Conservation (phyloP, 2,329 filamentous ascomycete genomes). For the Penicillium sp. region DNA sequence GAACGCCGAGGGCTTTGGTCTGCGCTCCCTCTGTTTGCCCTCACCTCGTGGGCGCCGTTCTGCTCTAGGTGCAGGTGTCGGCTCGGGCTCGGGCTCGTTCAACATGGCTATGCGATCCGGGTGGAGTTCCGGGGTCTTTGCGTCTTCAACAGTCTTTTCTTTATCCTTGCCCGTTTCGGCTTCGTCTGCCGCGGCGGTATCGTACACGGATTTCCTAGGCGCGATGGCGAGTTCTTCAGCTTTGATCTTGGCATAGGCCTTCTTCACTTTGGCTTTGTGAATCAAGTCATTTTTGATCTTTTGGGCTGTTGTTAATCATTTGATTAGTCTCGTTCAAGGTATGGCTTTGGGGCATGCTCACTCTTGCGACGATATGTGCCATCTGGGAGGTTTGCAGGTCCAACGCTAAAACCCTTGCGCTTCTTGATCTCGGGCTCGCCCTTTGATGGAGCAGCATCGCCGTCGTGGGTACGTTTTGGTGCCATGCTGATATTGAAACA, state of each 20-base stretch:
- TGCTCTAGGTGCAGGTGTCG: conserved; percentile 16
- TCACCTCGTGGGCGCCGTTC: conserved; percentile 22
- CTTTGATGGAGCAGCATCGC: conserved; percentile 33
- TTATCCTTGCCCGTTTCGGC: conserved; percentile 16
- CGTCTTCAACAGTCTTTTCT: conserved; percentile 19
- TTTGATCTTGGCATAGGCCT: conserved; percentile 86
- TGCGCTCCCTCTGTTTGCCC: conserved; percentile 31
- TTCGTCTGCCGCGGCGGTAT: conserved; percentile 28
- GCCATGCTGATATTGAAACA: conserved; percentile 48
- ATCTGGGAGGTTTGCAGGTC: conserved; percentile 86
- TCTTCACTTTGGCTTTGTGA: conserved; percentile 88
- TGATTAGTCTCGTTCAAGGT: background rate
- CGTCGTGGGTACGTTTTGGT: conserved; percentile 57
- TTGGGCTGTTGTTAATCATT: conserved; percentile 55
- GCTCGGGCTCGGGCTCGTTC: conserved; percentile 41
- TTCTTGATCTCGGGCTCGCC: conserved; percentile 46
- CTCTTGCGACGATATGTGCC: conserved; percentile 82
- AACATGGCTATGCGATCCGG: conserved; percentile 61
- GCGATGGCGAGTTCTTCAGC: conserved; percentile 51
- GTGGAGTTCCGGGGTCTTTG: conserved; percentile 54
- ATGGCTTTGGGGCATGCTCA: conserved; percentile 26
- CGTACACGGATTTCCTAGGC: conserved; percentile 35
- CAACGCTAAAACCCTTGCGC: conserved; percentile 76
- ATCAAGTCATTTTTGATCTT: conserved; percentile 90
- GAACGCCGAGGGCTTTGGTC: conserved; percentile 52